phyloP scores from a whole-genome alignment of 805 yeast species.

The Barnettozyma vustinii region DNA sequence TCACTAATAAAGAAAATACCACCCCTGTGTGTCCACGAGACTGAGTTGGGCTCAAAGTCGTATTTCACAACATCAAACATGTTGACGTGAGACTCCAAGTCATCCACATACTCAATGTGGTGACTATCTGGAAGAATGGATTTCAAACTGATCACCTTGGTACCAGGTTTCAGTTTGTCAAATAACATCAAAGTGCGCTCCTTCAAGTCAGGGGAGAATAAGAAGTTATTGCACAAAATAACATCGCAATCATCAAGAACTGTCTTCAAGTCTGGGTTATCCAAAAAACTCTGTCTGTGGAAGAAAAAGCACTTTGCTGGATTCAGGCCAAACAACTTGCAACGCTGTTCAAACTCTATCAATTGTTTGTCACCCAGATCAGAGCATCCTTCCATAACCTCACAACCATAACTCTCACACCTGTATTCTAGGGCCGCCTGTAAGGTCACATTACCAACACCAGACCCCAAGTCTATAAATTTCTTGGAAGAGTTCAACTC shows the following conservation, averaged over 20 bases:
- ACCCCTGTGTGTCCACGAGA: slow-evolving; percentile 82
- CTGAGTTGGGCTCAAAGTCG: slow-evolving; percentile 64
- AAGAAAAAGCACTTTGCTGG: slow-evolving; percentile 54
- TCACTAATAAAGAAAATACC: slow-evolving; percentile 72
- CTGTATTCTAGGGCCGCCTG: slow-evolving; percentile 89
- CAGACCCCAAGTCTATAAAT: slow-evolving; percentile 90
- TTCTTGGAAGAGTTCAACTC: slow-evolving; percentile 44
- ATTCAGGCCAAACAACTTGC: slow-evolving; percentile 57
- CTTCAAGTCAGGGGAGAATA: slow-evolving; percentile 74
- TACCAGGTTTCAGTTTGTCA: slow-evolving; percentile 60
- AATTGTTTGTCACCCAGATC: slow-evolving; percentile 57
- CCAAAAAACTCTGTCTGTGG: slow-evolving; percentile 65
- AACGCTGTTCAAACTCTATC: slow-evolving; percentile 51
- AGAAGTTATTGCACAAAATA: slow-evolving; percentile 73
- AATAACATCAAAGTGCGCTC: slow-evolving; percentile 61
- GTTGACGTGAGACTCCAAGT: slow-evolving; percentile 53
- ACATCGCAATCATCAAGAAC: slow-evolving; percentile 62
- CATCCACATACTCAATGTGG: slow-evolving; percentile 44
- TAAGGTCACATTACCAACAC: slow-evolving; percentile 87
- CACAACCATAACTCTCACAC: slow-evolving; percentile 82
- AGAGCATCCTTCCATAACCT: slow-evolving; percentile 81
- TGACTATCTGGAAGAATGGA: slow-evolving; percentile 77
- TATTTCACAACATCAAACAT: slow-evolving; percentile 57
- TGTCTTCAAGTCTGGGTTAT: slow-evolving; percentile 49
- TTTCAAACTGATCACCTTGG: slow-evolving; percentile 73